A percentile compares a stretch with the other conserved stretches of the same genome.
Evolutionary conservation across 176 grass and related monocot genomes (phyloP).

Genomic region (Musa itinerans): DNA sequence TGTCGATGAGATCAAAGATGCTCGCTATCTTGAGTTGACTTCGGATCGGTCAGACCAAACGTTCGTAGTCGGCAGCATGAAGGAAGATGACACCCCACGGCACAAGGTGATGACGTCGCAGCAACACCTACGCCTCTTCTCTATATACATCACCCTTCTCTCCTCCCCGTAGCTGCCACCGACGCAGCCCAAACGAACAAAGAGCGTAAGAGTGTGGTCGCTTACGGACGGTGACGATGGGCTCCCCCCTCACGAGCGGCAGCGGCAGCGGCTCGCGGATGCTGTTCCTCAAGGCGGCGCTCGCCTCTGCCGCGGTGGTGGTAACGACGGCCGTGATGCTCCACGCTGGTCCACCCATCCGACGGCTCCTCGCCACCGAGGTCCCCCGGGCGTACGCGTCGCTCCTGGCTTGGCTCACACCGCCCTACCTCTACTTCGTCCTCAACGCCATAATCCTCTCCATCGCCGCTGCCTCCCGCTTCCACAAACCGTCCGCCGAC

Average conservation of each 20-base stretch:
- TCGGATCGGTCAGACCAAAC: too few species aligned
- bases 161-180: not conserved
- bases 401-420: slow-evolving; percentile 45
- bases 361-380: slow-evolving; percentile 33
- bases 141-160: not conserved
- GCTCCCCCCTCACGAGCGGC: too few species aligned
- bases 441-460: slow-evolving; percentile 92
- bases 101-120: too few species aligned
- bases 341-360: slow-evolving; percentile 38
- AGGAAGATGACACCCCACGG: too few species aligned
- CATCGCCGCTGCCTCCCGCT: slow-evolving; percentile 74
- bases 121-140: too few species aligned
- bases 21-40: too few species aligned
- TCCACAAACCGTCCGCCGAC: slow-evolving; percentile 23
- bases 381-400: slow-evolving; percentile 42
- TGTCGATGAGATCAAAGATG: too few species aligned
- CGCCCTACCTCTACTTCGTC: slow-evolving; percentile 80
- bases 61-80: too few species aligned
- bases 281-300: slow-evolving; percentile 33
- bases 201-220: not conserved
- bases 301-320: slow-evolving; percentile 24
- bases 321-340: slow-evolving; percentile 28
- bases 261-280: not conserved
- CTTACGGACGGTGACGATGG: not conserved
- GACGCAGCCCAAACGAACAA: not conserved